A percentile compares a stretch with the other conserved stretches of the same genome.
These are phyloP conservation scores for thale cress (Arabidopsis thaliana) DNA, from an alignment of 345 rosid species.

Conservation along the genomic window TAIR10.1 NC_003074.8:7300001-7300500, in stretches of 20 bases:
- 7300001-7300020: not conserved
- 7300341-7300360: not conserved
- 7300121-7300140: slow-evolving; percentile 5
- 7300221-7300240: not conserved
- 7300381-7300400: slow-evolving; percentile 27
- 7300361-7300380: not conserved
- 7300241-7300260: not conserved
- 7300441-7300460: slow-evolving; percentile 36
- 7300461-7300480: slow-evolving; percentile 40
- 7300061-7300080: not conserved
- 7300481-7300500: slow-evolving; percentile 20
- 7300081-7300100: not conserved
- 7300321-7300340: slow-evolving; percentile 4
- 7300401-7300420: slow-evolving; percentile 35
- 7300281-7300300: not conserved
- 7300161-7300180: slow-evolving; percentile 63
- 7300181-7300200: slow-evolving; percentile 32
- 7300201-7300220: not conserved
- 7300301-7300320: not conserved
- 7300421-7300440: slow-evolving; percentile 37
- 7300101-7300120: not conserved
- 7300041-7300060: not conserved
- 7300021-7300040: not conserved
- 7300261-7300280: not conserved
- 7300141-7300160: slow-evolving; percentile 13